Conservation (phyloP, 202 grass and related monocot species). For the Panicum hallii region DNA sequence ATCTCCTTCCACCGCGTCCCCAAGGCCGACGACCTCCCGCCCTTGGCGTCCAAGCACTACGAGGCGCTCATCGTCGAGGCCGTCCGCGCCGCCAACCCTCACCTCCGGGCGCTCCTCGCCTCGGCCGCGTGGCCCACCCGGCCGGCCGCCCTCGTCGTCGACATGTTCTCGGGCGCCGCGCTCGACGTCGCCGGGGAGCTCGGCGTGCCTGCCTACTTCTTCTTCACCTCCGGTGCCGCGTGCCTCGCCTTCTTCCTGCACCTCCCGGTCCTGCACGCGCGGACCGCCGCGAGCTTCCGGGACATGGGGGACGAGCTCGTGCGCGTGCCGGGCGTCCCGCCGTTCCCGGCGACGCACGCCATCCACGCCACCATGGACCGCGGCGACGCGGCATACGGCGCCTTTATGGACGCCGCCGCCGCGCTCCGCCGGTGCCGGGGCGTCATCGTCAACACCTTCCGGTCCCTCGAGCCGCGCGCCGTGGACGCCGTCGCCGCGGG, state of each 20-base stretch:
- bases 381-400: slow-evolving; percentile 40
- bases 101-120: slow-evolving; percentile 46
- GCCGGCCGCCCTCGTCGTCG: slow-evolving; percentile 32
- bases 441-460: slow-evolving; percentile 68
- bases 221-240: slow-evolving; percentile 62
- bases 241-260: slow-evolving; percentile 46
- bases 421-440: slow-evolving; percentile 39
- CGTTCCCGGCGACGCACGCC: no score
- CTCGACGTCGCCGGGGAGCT: slow-evolving; percentile 46
- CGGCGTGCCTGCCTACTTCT: slow-evolving; percentile 56
- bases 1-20: slow-evolving; percentile 71
- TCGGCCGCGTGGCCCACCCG: not conserved
- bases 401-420: not conserved
- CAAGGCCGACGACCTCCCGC: slow-evolving; percentile 11
- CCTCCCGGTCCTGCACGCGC: slow-evolving; percentile 47
- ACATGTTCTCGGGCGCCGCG: no score
- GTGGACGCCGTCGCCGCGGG: not conserved
- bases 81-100: slow-evolving; percentile 34
- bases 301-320: slow-evolving; percentile 56
- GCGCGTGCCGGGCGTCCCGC: slow-evolving; percentile 49
- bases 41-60: slow-evolving; percentile 42
- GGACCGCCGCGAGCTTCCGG: slow-evolving; percentile 42
- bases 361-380: slow-evolving; percentile 46
- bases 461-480: slow-evolving; percentile 45
- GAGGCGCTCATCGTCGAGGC: slow-evolving; percentile 51